phyloP scores from a whole-genome alignment of 495 filamentous ascomycete genomes.

The Podospora conica region DNA sequence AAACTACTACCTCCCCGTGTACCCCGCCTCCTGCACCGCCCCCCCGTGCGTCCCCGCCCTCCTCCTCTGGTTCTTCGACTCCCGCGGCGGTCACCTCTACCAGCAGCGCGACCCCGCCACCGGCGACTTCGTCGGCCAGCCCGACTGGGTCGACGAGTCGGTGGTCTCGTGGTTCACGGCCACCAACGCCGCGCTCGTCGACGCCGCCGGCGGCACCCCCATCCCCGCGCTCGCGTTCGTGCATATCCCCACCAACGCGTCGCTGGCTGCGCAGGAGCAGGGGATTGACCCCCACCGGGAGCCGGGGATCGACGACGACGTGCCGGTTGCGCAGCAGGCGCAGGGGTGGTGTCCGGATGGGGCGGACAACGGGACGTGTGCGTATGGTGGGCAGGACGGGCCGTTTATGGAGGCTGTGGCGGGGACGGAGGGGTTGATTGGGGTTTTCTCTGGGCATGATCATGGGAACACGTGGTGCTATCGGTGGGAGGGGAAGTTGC shows the following conservation, averaged over 20 bases:
- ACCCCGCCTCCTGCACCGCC: constrained; percentile 21
- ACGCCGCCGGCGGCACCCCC: constrained; percentile 24
- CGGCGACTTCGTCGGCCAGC: constrained; percentile 27
- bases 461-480: constrained; percentile 64
- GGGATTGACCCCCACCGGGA: constrained; percentile 36
- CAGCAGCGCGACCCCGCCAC: constrained; percentile 35
- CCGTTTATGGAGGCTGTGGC: constrained; percentile 61
- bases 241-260: constrained; percentile 62
- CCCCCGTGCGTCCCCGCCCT: constrained; percentile 27
- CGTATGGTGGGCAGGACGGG: constrained; percentile 51
- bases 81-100: constrained; percentile 53
- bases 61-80: constrained; percentile 74
- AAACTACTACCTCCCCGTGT: constrained; percentile 60
- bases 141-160: constrained; percentile 41
- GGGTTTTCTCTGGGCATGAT: constrained; percentile 63
- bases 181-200: constrained; percentile 38
- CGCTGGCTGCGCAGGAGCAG: constrained; percentile 45
- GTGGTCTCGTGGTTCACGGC: constrained; percentile 57
- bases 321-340: constrained; percentile 44
- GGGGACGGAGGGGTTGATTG: constrained; percentile 51
- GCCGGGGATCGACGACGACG: constrained; percentile 63
- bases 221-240: constrained; percentile 67
- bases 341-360: constrained; percentile 48
- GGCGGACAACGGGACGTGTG: constrained; percentile 28
- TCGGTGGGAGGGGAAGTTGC: constrained; percentile 35